Base-by-base conservation (phyloP, 345 rosid species). In the Populus tremula region DNA sequence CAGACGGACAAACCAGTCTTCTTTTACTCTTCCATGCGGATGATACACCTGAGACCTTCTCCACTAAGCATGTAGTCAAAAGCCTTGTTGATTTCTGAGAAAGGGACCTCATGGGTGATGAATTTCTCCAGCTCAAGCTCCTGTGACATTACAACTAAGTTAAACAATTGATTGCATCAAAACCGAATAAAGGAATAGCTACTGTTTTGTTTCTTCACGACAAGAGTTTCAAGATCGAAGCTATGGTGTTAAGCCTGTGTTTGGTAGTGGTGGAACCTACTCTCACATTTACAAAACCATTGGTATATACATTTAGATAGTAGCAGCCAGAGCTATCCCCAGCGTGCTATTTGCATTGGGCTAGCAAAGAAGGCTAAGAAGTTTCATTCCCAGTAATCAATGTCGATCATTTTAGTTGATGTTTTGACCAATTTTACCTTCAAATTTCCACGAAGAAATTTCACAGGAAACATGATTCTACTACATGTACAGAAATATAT, bases 41-140 rank as follows among this genome's bases (percentile, higher is more conserved):
- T 88, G 25, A 87, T 81, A 81, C 89, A 87, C 41, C 87, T 69
- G 71, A 87, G 65, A 16, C 90, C 75, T 75, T 80, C 86, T 50
- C 93, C 90, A 13, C 79, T 78, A 27, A 85, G 66, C 93, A 88
- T 88, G 74, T 75, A 74, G 8, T 90, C 90, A 38, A 88, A 89
- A 1, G 89, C 88, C 66, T 84, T 87, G 72, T 88, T 89, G 83
- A 88, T 89, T 59, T 88, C 85, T 2, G 87, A 80, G 80, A 89
- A 82, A 10, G 87, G 73, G 20, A 89, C 83, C 39, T 71, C 70
- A 27, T 90, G 94, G 5, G 90, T 85, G 53, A 86, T 88, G 72
- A 88, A 85, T 63, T 82, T 87, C 77, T 89, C 86, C 63, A 86
- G 81, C 45, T 86, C 89, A 39, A 85, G 86, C 75, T 87, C 80